These are phyloP conservation scores for Diaporthe australafricana DNA, from an alignment of 2,329 filamentous ascomycete species.

Conservation along the genomic window DNA sequence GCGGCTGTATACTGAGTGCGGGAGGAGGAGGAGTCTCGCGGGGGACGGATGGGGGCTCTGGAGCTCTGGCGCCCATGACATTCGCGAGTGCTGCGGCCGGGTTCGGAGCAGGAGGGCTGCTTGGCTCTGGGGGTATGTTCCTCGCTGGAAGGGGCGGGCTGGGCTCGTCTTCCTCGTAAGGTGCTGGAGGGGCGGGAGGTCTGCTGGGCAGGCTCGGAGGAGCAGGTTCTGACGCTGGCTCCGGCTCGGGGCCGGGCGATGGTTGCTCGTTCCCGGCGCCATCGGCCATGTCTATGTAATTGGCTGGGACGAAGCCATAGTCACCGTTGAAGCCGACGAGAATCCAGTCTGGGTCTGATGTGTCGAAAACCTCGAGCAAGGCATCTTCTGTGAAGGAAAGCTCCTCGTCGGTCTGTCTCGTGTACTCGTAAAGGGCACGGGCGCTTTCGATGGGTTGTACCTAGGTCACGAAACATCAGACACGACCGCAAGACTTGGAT, in stretches of 20 bases:
- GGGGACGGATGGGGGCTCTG: constrained; percentile 62
- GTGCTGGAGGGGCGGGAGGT: constrained; percentile 46
- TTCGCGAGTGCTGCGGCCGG: constrained; percentile 67
- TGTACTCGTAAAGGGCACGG: constrained; percentile 97
- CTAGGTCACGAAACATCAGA: constrained; percentile 47
- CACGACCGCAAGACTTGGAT: neutral
- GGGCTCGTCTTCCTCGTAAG: constrained; percentile 49
- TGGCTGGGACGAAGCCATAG: constrained; percentile 94
- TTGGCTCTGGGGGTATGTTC: constrained; percentile 44
- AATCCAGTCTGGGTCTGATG: constrained; percentile 95
- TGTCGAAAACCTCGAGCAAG: constrained; percentile 86
- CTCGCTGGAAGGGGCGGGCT: constrained; percentile 55
- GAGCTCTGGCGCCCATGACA: constrained; percentile 62
- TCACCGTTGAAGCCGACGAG: constrained; percentile 86
- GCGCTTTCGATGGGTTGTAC: constrained; percentile 74
- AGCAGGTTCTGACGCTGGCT: constrained; percentile 45
- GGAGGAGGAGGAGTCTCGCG: constrained; percentile 41
- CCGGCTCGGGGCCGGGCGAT: constrained; percentile 31
- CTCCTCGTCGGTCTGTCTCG: constrained; percentile 96
- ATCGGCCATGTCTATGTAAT: constrained; percentile 86
- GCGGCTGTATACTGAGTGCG: constrained; percentile 69
- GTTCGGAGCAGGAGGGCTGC: constrained; percentile 52
- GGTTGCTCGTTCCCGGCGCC: constrained; percentile 52
- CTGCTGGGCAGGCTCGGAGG: constrained; percentile 54
- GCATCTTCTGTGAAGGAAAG: constrained; percentile 94